Percentiles rank a stretch among this genome's conserved stretches.
Conservation (phyloP, 176 grass and related monocot genomes). For the Triticum monococcum region DNA sequence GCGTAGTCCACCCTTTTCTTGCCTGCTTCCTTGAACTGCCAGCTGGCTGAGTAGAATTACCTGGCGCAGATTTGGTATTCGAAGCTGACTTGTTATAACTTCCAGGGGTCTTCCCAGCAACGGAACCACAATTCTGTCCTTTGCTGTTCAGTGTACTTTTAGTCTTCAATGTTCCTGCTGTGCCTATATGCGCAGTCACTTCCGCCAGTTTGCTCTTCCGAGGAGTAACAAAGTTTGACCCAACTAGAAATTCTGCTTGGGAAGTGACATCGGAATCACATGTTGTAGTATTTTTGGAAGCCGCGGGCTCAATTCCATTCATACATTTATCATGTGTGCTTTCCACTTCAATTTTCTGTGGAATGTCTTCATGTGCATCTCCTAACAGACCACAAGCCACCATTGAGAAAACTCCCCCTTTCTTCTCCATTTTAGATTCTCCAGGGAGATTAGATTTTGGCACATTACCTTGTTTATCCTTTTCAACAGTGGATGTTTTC, state of each 20-base stretch:
- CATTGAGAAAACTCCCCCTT: background rate
- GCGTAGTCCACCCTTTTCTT: conserved; percentile 71
- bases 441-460: background rate
- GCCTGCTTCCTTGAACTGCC: conserved; percentile 59
- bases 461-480: background rate
- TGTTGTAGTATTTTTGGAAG: background rate
- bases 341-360: too few relatives aligned
- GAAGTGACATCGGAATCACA: background rate
- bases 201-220: conserved; percentile 24
- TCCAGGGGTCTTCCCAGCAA: conserved; percentile 15
- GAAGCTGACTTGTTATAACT: conserved; percentile 15
- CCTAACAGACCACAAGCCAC: background rate
- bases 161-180: conserved; percentile 16
- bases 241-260: background rate
- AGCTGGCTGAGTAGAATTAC: conserved; percentile 3
- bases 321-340: too few relatives aligned
- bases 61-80: conserved; percentile 4
- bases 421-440: background rate
- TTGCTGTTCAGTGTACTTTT: conserved; percentile 18
- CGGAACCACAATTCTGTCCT: conserved; percentile 23
- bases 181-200: background rate
- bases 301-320: background rate
- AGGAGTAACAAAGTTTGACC: conserved; percentile 31
- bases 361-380: background rate
- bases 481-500: background rate